Conservation (phyloP, 345 rosid genomes). For the Euphorbia peplus region DNA sequence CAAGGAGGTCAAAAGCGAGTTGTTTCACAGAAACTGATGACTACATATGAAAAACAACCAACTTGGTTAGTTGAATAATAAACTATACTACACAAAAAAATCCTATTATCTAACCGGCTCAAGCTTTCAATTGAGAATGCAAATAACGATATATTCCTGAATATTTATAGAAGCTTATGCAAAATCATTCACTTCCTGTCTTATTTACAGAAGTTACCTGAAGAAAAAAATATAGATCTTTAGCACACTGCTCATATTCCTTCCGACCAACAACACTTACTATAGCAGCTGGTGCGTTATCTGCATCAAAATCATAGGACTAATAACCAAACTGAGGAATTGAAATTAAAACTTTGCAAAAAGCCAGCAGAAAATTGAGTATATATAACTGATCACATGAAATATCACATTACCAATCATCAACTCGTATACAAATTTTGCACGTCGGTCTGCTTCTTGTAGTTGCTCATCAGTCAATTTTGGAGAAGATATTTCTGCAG, state of each 20-base stretch:
- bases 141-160: not conserved
- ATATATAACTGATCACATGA: not conserved
- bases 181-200: not conserved
- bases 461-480: conserved; percentile 51
- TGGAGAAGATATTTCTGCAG: conserved; percentile 43
- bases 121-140: not conserved
- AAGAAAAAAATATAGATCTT: conserved; percentile 89
- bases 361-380: not conserved
- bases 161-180: not conserved
- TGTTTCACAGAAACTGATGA: conserved; percentile 79
- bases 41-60: conserved; percentile 38
- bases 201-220: conserved; percentile 49
- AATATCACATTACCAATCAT: conserved; percentile 65
- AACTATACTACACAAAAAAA: too few species aligned
- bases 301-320: conserved; percentile 37
- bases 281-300: conserved; percentile 77
- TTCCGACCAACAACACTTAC: conserved; percentile 84
- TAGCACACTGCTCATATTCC: conserved; percentile 88
- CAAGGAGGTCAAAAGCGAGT: conserved; percentile 68
- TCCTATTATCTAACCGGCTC: not conserved
- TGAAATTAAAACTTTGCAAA: not conserved
- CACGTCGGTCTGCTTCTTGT: conserved; percentile 73
- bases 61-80: not conserved
- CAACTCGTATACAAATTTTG: conserved; percentile 82
- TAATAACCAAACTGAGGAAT: not conserved